A percentile compares a stretch with the other conserved stretches of the same genome.
Evolutionary conservation across 257 asterid species (phyloP).

Genomic region (Ajuga chamaepitys): DNA sequence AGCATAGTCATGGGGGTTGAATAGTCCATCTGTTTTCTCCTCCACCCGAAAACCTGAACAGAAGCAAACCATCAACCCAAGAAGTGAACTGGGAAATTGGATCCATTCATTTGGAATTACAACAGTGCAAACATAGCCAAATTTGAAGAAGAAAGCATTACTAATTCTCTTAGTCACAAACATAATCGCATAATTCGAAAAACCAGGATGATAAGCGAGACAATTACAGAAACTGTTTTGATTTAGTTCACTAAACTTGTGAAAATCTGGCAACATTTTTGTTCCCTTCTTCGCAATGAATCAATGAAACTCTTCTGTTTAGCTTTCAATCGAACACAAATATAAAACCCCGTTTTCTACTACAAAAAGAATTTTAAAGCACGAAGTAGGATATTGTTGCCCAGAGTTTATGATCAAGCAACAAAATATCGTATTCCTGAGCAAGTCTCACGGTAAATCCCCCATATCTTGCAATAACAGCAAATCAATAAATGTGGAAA

Average conservation of each 20-base stretch:
- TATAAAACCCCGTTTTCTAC: not conserved
- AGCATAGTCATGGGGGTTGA: too few species aligned
- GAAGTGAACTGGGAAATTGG: not conserved
- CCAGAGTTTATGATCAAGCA: not conserved
- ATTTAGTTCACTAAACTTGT: too few species aligned
- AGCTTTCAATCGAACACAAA: not conserved
- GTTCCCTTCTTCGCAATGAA: not conserved
- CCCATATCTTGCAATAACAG: too few species aligned
- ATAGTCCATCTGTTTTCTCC: slow-evolving; percentile 55
- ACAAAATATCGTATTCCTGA: not conserved
- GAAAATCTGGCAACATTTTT: not conserved
- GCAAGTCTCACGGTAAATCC: not conserved
- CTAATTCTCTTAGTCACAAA: not conserved
- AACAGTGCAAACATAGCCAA: not conserved
- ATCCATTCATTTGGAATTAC: not conserved
- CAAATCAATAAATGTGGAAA: not conserved
- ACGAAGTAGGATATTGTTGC: too few species aligned
- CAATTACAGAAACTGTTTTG: too few species aligned
- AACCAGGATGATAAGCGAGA: too few species aligned
- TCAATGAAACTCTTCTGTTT: not conserved
- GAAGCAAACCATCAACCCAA: slow-evolving; percentile 7
- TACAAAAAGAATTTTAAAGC: not conserved
- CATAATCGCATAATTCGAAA: too few species aligned
- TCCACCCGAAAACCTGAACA: slow-evolving; percentile 72
- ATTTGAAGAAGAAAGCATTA: not conserved